phyloP scores from a whole-genome alignment of 805 yeast genomes.

The Lipomyces chichibuensis region DNA sequence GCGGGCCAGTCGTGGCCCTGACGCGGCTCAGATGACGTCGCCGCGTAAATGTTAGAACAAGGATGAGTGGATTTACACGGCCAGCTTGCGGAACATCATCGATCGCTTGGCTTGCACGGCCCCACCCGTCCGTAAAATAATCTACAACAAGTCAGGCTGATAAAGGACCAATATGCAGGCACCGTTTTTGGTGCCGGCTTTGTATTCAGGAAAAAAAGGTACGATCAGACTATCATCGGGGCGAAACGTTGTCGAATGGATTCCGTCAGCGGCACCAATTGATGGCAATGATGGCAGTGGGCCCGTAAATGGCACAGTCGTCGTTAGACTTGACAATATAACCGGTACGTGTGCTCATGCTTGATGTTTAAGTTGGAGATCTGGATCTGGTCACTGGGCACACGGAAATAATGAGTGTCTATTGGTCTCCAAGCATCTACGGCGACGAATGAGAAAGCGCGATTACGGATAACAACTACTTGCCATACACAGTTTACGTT shows the following conservation, averaged over 20 bases:
- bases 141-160: too few relatives aligned
- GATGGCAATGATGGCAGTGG: background rate
- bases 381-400: background rate
- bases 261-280: slow-evolving; percentile 20
- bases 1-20: too few relatives aligned
- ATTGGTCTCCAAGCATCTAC: slow-evolving; percentile 44
- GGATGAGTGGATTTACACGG: too few relatives aligned
- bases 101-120: too few relatives aligned
- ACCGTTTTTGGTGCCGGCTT: slow-evolving; percentile 32
- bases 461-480: slow-evolving; percentile 37
- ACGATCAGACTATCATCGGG: slow-evolving; percentile 19
- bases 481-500: slow-evolving; percentile 49
- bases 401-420: background rate
- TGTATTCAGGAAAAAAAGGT: slow-evolving; percentile 33
- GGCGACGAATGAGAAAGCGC: slow-evolving; percentile 41
- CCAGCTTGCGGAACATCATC: too few relatives aligned
- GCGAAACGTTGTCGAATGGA: slow-evolving; percentile 29
- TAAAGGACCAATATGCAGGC: slow-evolving; percentile 21
- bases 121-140: too few relatives aligned
- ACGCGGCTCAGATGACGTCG: too few relatives aligned
- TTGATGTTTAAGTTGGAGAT: background rate
- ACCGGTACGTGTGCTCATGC: slow-evolving; percentile 16
- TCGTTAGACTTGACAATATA: slow-evolving; percentile 21
- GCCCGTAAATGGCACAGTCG: slow-evolving; percentile 2
- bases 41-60: too few relatives aligned